A percentile compares a stretch with the other conserved stretches of the same genome.
Conservation (phyloP, 2,329 filamentous ascomycete genomes). For the Tolypocladium pustulatum region DNA sequence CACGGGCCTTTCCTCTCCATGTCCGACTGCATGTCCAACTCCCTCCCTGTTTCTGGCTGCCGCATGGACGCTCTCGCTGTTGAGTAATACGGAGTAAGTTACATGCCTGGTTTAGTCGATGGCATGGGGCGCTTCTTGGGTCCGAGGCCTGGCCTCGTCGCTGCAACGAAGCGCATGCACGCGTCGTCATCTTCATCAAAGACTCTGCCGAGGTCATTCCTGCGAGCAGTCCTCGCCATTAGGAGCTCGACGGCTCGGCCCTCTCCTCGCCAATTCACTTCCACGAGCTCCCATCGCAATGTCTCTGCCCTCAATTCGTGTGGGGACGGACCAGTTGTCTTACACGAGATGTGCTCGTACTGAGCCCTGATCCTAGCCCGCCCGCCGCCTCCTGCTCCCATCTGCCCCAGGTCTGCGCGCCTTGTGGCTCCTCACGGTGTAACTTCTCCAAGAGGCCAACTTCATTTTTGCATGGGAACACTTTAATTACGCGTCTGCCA, state of each 20-base stretch:
- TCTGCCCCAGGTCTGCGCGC: not conserved
- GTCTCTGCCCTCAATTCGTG: not conserved
- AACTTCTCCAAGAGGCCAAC: not conserved
- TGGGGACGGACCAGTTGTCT: conserved; percentile 1
- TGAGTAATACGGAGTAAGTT: not conserved
- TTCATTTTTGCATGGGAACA: not conserved
- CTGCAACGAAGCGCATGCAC: not conserved
- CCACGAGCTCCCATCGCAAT: not conserved
- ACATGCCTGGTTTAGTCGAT: not conserved
- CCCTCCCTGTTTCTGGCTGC: not conserved
- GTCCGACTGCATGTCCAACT: not conserved
- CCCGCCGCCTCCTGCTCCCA: not conserved
- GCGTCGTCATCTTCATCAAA: not conserved
- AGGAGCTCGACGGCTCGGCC: not conserved
- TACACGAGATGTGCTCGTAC: not conserved
- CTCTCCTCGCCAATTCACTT: not conserved
- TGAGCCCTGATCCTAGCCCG: not conserved
- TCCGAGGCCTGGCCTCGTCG: not conserved
- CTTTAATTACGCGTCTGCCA: not conserved
- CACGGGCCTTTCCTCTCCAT: not conserved
- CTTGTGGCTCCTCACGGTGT: not conserved
- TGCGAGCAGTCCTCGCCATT: not conserved
- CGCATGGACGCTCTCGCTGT: not conserved
- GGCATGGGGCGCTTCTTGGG: not conserved
- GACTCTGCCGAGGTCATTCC: not conserved